A percentile compares a stretch with the other conserved stretches of the same genome.
phyloP scores from a whole-genome alignment of 2,329 filamentous ascomycete species.

The Exserohilum rostratum region DNA sequence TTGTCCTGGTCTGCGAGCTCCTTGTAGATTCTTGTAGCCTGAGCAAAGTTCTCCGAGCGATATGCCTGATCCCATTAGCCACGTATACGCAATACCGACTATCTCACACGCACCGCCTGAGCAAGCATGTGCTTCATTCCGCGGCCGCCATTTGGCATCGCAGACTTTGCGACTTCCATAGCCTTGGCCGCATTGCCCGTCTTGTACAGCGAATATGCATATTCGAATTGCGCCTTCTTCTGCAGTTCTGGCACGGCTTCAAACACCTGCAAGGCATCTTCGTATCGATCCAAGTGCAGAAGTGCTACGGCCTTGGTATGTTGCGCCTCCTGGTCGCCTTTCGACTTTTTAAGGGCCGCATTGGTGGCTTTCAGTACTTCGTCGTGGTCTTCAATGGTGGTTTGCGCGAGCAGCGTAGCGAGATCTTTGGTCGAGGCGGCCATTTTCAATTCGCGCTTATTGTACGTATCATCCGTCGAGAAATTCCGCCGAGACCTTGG shows the following conservation, averaged over 20 bases:
- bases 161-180: slow-evolving; percentile 56
- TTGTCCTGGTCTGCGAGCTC: slow-evolving; percentile 58
- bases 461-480: slow-evolving; percentile 35
- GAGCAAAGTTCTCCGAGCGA: slow-evolving; percentile 73
- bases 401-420: slow-evolving; percentile 61
- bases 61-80: slow-evolving; percentile 61
- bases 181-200: slow-evolving; percentile 72
- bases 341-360: slow-evolving; percentile 62
- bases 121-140: slow-evolving; percentile 66
- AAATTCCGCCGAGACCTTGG: slow-evolving; percentile 3
- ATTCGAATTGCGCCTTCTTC: slow-evolving; percentile 68
- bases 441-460: slow-evolving; percentile 38
- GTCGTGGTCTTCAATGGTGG: slow-evolving; percentile 71
- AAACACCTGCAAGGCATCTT: slow-evolving; percentile 74
- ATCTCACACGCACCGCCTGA: slow-evolving; percentile 59
- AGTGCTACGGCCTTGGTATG: slow-evolving; percentile 76
- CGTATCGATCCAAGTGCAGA: slow-evolving; percentile 80
- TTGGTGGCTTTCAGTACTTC: slow-evolving; percentile 72
- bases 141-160: slow-evolving; percentile 46
- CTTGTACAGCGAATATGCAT: slow-evolving; percentile 85
- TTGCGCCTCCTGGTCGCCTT: slow-evolving; percentile 64
- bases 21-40: slow-evolving; percentile 68
- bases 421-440: slow-evolving; percentile 55
- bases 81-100: background rate
- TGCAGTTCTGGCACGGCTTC: slow-evolving; percentile 67